Evolutionary conservation across 2,329 filamentous ascomycete genomes (phyloP), one percentile per base, ranked within the genome.

Genomic region (Colletotrichum phormii): DNA sequence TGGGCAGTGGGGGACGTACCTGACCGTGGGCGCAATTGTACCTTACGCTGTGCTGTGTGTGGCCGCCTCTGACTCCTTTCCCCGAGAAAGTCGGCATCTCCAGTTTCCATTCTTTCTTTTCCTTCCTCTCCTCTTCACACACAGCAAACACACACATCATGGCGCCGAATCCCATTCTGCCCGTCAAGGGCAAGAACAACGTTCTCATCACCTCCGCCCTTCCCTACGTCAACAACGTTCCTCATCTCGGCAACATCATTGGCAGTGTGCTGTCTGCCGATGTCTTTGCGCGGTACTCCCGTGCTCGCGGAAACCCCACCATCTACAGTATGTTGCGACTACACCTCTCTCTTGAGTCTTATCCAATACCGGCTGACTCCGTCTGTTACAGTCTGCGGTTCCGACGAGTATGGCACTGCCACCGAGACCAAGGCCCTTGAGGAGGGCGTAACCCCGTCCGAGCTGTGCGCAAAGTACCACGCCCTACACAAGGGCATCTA

Each of bases 381-480:
- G 2, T 31, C 2, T 37, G 13, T 13, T 24, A 18, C 24, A 69
- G 61, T 94, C 92, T 68, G 68, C 67, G 64, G 35, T 24, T 74
- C 78, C 64, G 96, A 98, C 85, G 94, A 98, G 84, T 98, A 98
- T 82, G 96, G 96, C 71, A 98, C 96, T 13, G 95, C 96, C 26
- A 98, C 95, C 37, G 96, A 98, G 84, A 98, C 96, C 31, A 98
- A 97, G 86, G 96, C 96, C 5, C 90, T 98, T 53, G 95, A 97
- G 81, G 95, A 97, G 81, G 92, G 93, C 15, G 87, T 95, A 75
- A 95, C 92, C 13, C 95, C 96, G 26, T 89, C 93, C 78, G 89
- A 95, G 80, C 90, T 98, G 13, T 98, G 96, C 86, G 91, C 94
- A 83, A 97, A 98, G 86, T 98, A 97, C 86, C 94, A 97, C 85